Base-by-base conservation (phyloP, 2,329 filamentous ascomycete species). In the Tothia fuscella region DNA sequence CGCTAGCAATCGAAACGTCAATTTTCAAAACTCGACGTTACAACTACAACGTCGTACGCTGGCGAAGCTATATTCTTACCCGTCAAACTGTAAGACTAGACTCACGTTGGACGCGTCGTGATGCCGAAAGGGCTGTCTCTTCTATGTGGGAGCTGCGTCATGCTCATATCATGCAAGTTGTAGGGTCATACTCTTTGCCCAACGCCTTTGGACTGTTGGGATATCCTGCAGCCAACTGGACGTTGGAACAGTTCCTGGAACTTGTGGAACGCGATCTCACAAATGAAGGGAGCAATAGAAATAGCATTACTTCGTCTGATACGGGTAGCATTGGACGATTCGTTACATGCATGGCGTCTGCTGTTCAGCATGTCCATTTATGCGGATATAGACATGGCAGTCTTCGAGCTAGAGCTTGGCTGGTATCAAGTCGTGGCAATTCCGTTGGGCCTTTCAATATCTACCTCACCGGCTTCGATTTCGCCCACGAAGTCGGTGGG, bases 191-290 rank as follows among this genome's bases (percentile, higher is more conserved):
- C n/a, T 28, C 24, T 19, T 19, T 39, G 4, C 20, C 13, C 6
- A 21, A 39, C 16, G 12, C 19, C 2, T 29, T 39, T 5, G 21
- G 22, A 14, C 16, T 39, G 12, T 14, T 39, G 24, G n/a, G n/a
- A 28, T 39, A 39, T 39, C 37, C 37, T n/a, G 37, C 13, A 9
- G 30, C 28, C 10, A 25, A 31, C 10, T 39, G 37, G 37, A 39
- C 24, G 21, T 39, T 39, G 37, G 20, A 39, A 14, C 37, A 39
- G 17, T 39, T 39, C n/a, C 37, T 39, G 4, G n/a, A n/a, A n/a
- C n/a, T n/a, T n/a, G n/a, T n/a, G n/a, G n/a, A n/a, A n/a, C n/a
- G n/a, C n/a, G 13, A 29, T 14, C 10, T 10, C 13, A 29, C 26
- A 14, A 14, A 29, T 10, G 26, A 29, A 29, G 20, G 24, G 19